A percentile compares a stretch with the other conserved stretches of the same genome.
phyloP scores from a whole-genome alignment of 2,329 filamentous ascomycete species.

The Alternaria sp. region DNA sequence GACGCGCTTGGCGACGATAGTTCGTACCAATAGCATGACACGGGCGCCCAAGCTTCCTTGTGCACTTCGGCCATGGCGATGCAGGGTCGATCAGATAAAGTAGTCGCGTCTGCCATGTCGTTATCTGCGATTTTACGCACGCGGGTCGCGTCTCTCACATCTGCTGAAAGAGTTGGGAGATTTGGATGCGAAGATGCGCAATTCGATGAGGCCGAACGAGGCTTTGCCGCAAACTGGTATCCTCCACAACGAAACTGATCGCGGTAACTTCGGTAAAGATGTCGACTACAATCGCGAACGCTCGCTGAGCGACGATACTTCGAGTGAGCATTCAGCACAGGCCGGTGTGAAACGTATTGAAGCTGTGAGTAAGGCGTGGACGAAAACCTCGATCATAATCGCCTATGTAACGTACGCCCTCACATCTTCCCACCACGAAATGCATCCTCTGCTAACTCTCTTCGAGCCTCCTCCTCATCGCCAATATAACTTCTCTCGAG shows the following conservation, averaged over 20 bases:
- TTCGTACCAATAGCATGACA: constrained; percentile 9
- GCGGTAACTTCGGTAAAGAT: constrained; percentile 17
- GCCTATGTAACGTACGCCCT: constrained; percentile 55
- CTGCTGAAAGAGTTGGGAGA: not conserved
- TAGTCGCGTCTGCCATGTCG: not conserved
- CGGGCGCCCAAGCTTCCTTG: constrained; percentile 1
- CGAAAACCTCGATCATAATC: constrained; percentile 55
- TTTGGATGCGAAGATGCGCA: constrained; percentile 15
- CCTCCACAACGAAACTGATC: constrained; percentile 10
- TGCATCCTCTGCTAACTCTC: constrained; percentile 19
- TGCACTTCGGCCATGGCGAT: constrained; percentile 5
- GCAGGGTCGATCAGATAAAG: constrained; percentile 18
- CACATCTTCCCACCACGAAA: not conserved
- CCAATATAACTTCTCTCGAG: constrained; percentile 73
- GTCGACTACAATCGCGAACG: constrained; percentile 8
- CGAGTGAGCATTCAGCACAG: constrained; percentile 41
- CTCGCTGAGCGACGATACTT: constrained; percentile 17
- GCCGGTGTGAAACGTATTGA: constrained; percentile 60
- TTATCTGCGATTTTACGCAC: not conserved
- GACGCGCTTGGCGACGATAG: constrained; percentile 14
- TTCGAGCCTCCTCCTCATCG: constrained; percentile 62
- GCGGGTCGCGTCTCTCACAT: not conserved
- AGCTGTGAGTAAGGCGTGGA: constrained; percentile 60
- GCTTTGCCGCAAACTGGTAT: not conserved
- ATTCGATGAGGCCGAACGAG: constrained; percentile 16